Conservation (phyloP, 148 eudicot genomes). For the Rheum nobile region DNA sequence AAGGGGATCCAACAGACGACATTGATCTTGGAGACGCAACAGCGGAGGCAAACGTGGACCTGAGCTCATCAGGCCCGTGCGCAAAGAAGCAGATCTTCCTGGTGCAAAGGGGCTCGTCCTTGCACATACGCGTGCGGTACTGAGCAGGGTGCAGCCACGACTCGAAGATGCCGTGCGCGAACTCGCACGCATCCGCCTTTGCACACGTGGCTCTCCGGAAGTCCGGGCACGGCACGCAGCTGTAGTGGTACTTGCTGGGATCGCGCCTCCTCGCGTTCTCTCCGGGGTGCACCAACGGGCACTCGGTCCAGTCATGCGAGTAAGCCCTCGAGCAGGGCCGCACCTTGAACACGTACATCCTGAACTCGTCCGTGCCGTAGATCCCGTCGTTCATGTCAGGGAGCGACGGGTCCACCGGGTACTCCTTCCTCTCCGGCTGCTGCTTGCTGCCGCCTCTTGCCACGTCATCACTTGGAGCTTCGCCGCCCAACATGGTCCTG, state of each 20-base stretch:
- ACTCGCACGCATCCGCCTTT: constrained; percentile 77
- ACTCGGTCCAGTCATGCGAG: constrained; percentile 99
- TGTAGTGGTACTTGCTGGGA: constrained; percentile 70
- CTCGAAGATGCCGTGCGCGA: constrained; percentile 94
- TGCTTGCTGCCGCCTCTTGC: constrained; percentile 33
- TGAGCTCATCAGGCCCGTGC: constrained; percentile 66
- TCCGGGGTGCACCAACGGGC: constrained; percentile 94
- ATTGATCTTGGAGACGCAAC: constrained; percentile 71
- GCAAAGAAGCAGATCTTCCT: constrained; percentile 92
- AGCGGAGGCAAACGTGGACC: constrained; percentile 66
- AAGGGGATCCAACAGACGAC: constrained; percentile 36
- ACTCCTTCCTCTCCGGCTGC: constrained; percentile 51
- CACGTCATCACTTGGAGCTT: constrained; percentile 12
- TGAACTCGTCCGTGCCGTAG: constrained; percentile 83
- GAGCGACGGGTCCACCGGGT: constrained; percentile 67
- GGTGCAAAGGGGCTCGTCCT: constrained; percentile 64
- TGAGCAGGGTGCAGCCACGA: constrained; percentile 98
- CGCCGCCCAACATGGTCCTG: constrained; percentile 38
- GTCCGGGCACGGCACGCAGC: constrained; percentile 93
- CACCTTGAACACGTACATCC: constrained; percentile 87
- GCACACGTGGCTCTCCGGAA: constrained; percentile 67
- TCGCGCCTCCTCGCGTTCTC: constrained; percentile 95
- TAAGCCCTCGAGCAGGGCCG: constrained; percentile 95
- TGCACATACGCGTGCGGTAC: constrained; percentile 89
- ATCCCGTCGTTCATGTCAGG: constrained; percentile 84